Percentiles rank a stretch among this genome's conserved stretches.
Conservation (phyloP, 208 protist species). For the Novymonas esmeraldas region DNA sequence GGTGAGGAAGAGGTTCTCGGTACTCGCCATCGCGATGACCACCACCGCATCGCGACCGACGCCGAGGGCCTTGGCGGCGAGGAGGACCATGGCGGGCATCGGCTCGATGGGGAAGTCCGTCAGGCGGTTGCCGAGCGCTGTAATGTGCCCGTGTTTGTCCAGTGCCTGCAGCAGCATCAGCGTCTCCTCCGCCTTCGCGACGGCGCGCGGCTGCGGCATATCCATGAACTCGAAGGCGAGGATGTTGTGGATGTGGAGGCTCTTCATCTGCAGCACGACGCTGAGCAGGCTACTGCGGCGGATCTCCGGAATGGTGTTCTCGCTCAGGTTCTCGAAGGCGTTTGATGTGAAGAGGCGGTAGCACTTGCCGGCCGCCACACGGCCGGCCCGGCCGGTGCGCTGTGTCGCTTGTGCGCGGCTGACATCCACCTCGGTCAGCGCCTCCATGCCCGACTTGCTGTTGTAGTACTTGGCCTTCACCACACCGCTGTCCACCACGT, state of each 20-base stretch:
- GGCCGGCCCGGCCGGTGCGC: conserved; percentile 97
- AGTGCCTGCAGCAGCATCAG: conserved; percentile 95
- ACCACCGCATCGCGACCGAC: conserved; percentile 95
- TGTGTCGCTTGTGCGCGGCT: conserved; percentile 95
- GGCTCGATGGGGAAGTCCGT: conserved; percentile 99
- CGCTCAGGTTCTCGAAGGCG: conserved; percentile 95
- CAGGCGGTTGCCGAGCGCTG: conserved; percentile 92
- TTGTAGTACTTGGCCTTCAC: conserved; percentile 98
- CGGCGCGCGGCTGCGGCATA: conserved; percentile 88
- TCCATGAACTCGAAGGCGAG: conserved; percentile 99
- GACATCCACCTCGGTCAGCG: conserved; percentile 94
- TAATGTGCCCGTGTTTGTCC: conserved; percentile 85
- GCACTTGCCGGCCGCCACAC: conserved; percentile 97
- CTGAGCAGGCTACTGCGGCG: conserved; percentile 98
- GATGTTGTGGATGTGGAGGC: conserved; percentile 96
- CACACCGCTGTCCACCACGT: conserved; percentile 98
- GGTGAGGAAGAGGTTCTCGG: conserved; percentile 84
- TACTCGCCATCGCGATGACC: conserved; percentile 94
- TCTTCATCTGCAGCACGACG: conserved; percentile 96
- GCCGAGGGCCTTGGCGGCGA: conserved; percentile 93
- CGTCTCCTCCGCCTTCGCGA: conserved; percentile 93
- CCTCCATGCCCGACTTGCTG: conserved; percentile 97
- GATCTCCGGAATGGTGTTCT: conserved; percentile 98
- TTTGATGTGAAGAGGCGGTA: conserved; percentile 97
- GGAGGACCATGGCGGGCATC: conserved; percentile 96